Evolutionary conservation across 257 asterid genomes (phyloP), one percentile per base, ranked within the genome.

Genomic region (Solanum ossicruentum): DNA sequence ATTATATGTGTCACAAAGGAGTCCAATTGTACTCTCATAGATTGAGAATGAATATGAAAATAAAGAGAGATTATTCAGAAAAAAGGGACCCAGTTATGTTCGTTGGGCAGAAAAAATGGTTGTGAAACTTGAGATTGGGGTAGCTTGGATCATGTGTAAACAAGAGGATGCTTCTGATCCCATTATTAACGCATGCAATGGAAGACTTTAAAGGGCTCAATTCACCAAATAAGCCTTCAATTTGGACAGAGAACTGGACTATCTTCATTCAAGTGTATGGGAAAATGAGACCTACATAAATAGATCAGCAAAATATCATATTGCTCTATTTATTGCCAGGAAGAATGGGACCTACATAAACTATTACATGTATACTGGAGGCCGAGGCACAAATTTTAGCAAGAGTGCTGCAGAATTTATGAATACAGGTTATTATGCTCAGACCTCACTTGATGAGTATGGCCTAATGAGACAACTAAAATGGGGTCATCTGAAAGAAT

Each of bases 231-330:
- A 96, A 96, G 86, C 98, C 99, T n/a, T 96, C 98, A 3, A 47
- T 96, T 9, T 96, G 98, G 99, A 96, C 99, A 23, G 99, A 96
- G 89, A 91, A 93, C 80, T 96, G 99, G 99, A 96, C 99, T n/a
- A 96, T 92, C 84, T 90, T 88, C 87, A 91, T 88, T 84, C 97
- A 96, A 85, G 11, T 86, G 10, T 94, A 90, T 83, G 99, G 99
- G 86, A 89, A 21, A 80, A 55, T 23, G 92, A 93, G 11, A 32
- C 36, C 36, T 32, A 32, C 36, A 90, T 61, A 12, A 12, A 87
- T 12, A 88, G 97, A 80, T 36, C 92, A 73, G 91, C 93, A 6
- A 87, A 94, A 86, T 94, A 93, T 28, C 77, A 87, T 93, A 86
- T 84, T 72, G 97, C 93, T 83, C 86, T 93, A 1, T 96, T 96